Base-by-base conservation (phyloP, 2,329 filamentous ascomycete species). In the Samsoniella hepiali region DNA sequence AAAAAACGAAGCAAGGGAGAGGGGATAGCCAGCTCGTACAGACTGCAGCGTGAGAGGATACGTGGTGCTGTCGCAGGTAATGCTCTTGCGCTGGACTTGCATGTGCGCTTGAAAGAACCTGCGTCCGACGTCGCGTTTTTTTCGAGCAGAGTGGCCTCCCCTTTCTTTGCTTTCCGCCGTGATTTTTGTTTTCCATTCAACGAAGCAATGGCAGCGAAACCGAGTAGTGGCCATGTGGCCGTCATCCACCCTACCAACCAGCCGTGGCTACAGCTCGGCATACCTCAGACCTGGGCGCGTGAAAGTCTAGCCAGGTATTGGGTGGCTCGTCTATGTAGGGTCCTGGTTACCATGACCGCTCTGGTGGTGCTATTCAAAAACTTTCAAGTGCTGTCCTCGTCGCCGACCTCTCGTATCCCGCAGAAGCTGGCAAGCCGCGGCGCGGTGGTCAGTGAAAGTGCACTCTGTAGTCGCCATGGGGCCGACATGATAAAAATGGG, bases 381-480 rank as follows among this genome's bases (percentile, higher is more conserved):
- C 50, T 5, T 36, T 7, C n/a, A 5, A 6, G 15, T 29, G 8
- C 29, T 50, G 5, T 17, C 32, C 17, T 17, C 17, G 17, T 53
- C 32, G 17, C 10, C 31, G 32, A 7, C 17, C 5, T 17, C 9
- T 9, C 31, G 50, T n/a, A 29, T 34, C 17, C 13, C 13, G 45
- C 29, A 11, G 9, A 49, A 31, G 22, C 58, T 32, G 44, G 42
- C 59, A 22, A 74, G 71, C 34, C 71, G 75, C 3, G 86, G 87
- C 8, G 87, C 86, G 13, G 84, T 88, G 53, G 84, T 87, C 2
- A 86, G 82, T 11, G 84, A 89, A 69, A 83, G 78, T 67, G 72
- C 76, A 0, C 77, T 87, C 57, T 90, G 87, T 69, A 87, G 84
- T 67, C 73, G 78, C 2, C 81, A 88, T 67, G 87, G 87, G 4